Evolutionary conservation across 2,329 filamentous ascomycete species (phyloP), one percentile per base, ranked within the genome.

Genomic region (Botrytis galanthina): DNA sequence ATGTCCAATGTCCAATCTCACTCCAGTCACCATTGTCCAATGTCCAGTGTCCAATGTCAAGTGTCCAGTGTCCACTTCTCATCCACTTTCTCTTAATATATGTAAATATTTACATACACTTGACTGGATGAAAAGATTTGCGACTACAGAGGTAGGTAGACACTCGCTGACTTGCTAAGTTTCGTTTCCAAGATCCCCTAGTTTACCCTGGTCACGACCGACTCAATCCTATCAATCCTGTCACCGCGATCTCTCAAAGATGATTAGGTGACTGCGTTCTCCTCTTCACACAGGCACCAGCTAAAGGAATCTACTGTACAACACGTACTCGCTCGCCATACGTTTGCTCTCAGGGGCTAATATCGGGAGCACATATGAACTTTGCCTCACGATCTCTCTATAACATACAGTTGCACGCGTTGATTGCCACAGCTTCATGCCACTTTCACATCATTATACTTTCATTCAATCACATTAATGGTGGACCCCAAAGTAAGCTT

Each of bases 191-290:
- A 68, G 64, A 39, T 29, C 44, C 46, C 32, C 46, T 57, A 68
- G 16, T 39, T n/a, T 22, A 42, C 64, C 66, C 66, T 68, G 16
- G 66, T 68, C 66, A 22, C 8, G 18, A 20, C 7, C 48, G 66
- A 68, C 66, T 68, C 66, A 57, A 54, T 57, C 66, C 66, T 57
- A 42, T 54, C 39, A 26, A 68, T 68, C 66, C 66, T 57, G 66
- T 68, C 66, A 42, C 66, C 66, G 66, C 48, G 48, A 39, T 68
- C 66, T 68, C 64, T 68, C 64, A 29, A 67, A 29, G 7, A 29
- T 54, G 64, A 67, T 54, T 67, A 35, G 62, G 12, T 42, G 51
- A 18, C 35, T 46, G 16, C 16, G 9, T 29, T 39, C 32, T 29
- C 64, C n/a, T 39, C 29, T 68, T 54, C 35, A 54, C 64, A 46